Evolutionary conservation across 2,329 filamentous ascomycete genomes (phyloP).

Genomic region (Colletotrichum tofieldiae): DNA sequence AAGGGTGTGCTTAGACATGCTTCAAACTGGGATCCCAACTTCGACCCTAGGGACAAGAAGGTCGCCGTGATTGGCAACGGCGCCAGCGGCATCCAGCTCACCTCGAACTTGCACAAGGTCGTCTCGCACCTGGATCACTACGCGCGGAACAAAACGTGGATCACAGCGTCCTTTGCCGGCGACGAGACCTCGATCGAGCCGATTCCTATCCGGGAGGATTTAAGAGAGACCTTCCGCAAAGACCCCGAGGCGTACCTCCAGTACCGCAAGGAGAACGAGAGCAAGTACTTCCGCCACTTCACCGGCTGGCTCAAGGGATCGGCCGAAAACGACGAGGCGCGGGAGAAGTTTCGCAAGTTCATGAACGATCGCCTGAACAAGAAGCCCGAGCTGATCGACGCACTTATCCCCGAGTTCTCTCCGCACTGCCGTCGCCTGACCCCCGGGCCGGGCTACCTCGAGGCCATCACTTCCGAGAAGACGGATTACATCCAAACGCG

Average conservation of each 20-base stretch:
- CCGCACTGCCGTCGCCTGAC: slow-evolving; percentile 77
- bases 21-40: slow-evolving; percentile 71
- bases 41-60: slow-evolving; percentile 64
- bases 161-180: slow-evolving; percentile 74
- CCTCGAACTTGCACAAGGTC: slow-evolving; percentile 65
- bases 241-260: slow-evolving; percentile 73
- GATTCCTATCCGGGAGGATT: slow-evolving; percentile 68
- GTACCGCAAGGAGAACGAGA: slow-evolving; percentile 71
- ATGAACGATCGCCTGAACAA: slow-evolving; percentile 69
- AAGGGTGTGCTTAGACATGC: slow-evolving; percentile 72
- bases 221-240: slow-evolving; percentile 69
- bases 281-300: slow-evolving; percentile 75
- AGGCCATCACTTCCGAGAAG: slow-evolving; percentile 73
- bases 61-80: slow-evolving; percentile 77
- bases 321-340: slow-evolving; percentile 63
- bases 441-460: slow-evolving; percentile 77
- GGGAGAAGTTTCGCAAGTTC: slow-evolving; percentile 63
- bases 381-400: slow-evolving; percentile 69
- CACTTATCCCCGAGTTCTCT: slow-evolving; percentile 74
- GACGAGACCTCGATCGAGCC: slow-evolving; percentile 69
- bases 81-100: slow-evolving; percentile 72
- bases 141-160: slow-evolving; percentile 77
- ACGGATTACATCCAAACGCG: slow-evolving; percentile 72
- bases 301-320: slow-evolving; percentile 68
- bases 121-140: slow-evolving; percentile 74